Evolutionary conservation across 139 green algal species (phyloP).

Genomic region (Chlamydomonas eustigma): DNA sequence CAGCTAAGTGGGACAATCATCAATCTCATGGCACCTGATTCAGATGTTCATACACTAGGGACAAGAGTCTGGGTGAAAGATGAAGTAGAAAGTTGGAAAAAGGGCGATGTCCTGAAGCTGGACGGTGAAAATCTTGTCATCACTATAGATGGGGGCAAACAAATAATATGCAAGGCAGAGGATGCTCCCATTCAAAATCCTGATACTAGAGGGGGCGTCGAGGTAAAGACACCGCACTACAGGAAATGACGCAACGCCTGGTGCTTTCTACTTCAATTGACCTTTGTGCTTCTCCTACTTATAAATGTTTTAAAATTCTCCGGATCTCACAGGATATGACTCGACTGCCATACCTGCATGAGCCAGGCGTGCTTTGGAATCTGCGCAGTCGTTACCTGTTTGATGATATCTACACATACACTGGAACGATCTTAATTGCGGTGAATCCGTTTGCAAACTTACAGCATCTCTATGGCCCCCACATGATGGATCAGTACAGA

Average conservation of each 20-base stretch:
- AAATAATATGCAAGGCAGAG: constrained; percentile 47
- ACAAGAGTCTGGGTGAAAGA: constrained; percentile 72
- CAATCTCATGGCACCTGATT: not conserved
- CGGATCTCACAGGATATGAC: constrained; percentile 97
- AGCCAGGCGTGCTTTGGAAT: constrained; percentile 94
- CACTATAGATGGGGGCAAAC: constrained; percentile 39
- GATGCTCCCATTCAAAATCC: constrained; percentile 81
- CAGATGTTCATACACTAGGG: constrained; percentile 62
- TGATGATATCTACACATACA: constrained; percentile 95
- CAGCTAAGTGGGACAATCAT: too few relatives aligned
- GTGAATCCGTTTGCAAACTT: constrained; percentile 86
- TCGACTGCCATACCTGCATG: constrained; percentile 93
- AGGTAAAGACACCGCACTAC: too few relatives aligned
- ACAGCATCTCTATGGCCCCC: constrained; percentile 79
- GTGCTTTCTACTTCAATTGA: not conserved
- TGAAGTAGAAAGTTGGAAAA: constrained; percentile 63
- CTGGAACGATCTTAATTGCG: constrained; percentile 88
- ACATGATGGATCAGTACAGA: constrained; percentile 93
- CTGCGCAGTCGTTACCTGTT: constrained; percentile 73
- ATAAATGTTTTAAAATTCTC: too few relatives aligned
- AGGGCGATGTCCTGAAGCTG: constrained; percentile 68
- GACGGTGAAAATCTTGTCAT: constrained; percentile 44
- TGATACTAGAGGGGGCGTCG: constrained; percentile 51
- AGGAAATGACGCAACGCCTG: not conserved
- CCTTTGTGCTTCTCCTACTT: too few relatives aligned